phyloP scores from a whole-genome alignment of 2,329 filamentous ascomycete genomes.

The Aspergillus latus region DNA sequence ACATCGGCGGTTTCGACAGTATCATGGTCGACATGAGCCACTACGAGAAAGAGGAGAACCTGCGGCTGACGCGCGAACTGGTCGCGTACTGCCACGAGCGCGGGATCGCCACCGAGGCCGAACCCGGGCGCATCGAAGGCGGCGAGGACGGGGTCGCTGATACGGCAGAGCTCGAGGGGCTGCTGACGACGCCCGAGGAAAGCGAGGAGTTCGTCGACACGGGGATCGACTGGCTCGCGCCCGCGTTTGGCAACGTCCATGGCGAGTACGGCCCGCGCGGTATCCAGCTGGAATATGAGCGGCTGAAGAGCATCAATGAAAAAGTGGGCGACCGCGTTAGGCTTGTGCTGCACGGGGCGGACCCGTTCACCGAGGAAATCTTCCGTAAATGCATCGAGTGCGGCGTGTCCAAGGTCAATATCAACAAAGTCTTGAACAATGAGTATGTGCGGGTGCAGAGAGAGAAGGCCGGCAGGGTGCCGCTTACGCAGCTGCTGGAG shows the following conservation, averaged over 20 bases:
- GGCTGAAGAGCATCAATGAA: constrained; percentile 51
- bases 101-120: constrained; percentile 69
- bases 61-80: constrained; percentile 62
- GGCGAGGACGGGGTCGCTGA: constrained; percentile 74
- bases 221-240: constrained; percentile 72
- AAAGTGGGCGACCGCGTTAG: constrained; percentile 51
- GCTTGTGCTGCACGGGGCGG: constrained; percentile 60
- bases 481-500: constrained; percentile 56
- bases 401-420: constrained; percentile 59
- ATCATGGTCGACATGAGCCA: constrained; percentile 80
- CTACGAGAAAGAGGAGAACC: constrained; percentile 69
- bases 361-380: constrained; percentile 57
- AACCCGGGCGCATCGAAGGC: constrained; percentile 69
- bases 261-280: constrained; percentile 69
- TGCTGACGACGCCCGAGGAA: constrained; percentile 68
- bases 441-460: constrained; percentile 50
- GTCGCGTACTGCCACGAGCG: constrained; percentile 63
- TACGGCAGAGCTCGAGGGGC: constrained; percentile 60
- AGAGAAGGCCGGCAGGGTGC: constrained; percentile 52
- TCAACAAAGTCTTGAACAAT: constrained; percentile 60
- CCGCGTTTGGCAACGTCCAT: constrained; percentile 75
- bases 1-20: constrained; percentile 63
- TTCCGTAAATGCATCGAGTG: constrained; percentile 55
- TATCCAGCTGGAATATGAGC: constrained; percentile 61
- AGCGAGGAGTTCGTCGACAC: constrained; percentile 69